phyloP scores from a whole-genome alignment of 331 rosid genomes.

The Quercus tomentella region DNA sequence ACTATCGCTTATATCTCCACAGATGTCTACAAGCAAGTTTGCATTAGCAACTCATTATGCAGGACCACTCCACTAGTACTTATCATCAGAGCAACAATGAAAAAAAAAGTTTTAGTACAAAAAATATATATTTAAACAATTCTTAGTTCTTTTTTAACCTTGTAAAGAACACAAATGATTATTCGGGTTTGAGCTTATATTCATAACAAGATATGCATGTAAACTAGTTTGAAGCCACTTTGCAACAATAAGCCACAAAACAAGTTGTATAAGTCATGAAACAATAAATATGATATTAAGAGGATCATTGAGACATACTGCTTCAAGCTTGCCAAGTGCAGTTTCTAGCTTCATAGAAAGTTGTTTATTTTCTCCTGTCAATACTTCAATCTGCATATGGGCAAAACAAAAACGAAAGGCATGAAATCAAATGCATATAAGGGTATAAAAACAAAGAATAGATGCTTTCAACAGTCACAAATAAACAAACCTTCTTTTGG shows the following conservation, averaged over 20 bases:
- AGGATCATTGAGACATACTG: conserved; percentile 39
- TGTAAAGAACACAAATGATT: neutral
- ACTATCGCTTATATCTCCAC: neutral
- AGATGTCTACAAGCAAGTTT: neutral
- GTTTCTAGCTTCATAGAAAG: conserved; percentile 44
- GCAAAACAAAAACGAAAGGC: neutral
- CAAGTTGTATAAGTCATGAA: neutral
- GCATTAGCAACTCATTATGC: neutral
- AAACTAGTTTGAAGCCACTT: neutral
- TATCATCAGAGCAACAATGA: neutral
- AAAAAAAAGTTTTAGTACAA: neutral
- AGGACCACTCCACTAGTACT: neutral
- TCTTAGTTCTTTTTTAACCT: neutral
- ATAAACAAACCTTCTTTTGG: conserved; percentile 56
- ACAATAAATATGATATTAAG: neutral
- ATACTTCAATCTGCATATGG: conserved; percentile 46
- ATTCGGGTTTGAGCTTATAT: neutral
- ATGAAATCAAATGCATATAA: neutral
- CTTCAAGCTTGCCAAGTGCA: conserved; percentile 57
- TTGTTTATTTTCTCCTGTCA: conserved; percentile 37
- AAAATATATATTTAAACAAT: neutral
- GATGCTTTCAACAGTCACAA: neutral
- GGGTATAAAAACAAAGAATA: neutral
- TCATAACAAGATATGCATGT: neutral
- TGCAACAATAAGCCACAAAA: neutral